phyloP scores from a whole-genome alignment of 768 basidiomycete genomes.

The Asterophora parasitica region DNA sequence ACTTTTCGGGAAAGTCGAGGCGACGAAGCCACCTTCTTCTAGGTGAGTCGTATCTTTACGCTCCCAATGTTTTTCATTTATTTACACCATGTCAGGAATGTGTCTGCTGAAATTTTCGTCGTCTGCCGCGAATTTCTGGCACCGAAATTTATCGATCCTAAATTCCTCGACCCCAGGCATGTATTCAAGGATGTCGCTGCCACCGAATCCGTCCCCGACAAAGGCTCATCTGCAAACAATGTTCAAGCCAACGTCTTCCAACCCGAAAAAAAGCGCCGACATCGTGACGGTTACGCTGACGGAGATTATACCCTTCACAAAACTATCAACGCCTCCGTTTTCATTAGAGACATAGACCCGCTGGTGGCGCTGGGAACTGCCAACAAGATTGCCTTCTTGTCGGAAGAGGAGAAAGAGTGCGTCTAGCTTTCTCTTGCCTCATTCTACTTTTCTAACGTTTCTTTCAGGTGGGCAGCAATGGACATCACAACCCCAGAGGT shows the following conservation, averaged over 20 bases:
- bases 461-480: constrained; percentile 63
- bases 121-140: constrained; percentile 94
- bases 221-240: constrained; percentile 57
- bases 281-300: constrained; percentile 93
- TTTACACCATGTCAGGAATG: constrained; percentile 60
- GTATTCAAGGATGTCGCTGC: constrained; percentile 90
- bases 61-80: neutral
- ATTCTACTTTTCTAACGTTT: constrained; percentile 4
- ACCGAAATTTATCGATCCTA: constrained; percentile 94
- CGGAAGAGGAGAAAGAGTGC: constrained; percentile 82
- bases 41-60: constrained; percentile 45
- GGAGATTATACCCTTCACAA: constrained; percentile 91
- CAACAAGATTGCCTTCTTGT: constrained; percentile 72
- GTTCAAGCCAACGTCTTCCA: constrained; percentile 90
- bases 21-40: constrained; percentile 97
- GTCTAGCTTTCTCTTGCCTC: constrained; percentile 15
- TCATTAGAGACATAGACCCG: constrained; percentile 67
- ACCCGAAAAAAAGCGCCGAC: constrained; percentile 92
- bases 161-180: constrained; percentile 95
- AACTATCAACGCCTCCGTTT: constrained; percentile 61
- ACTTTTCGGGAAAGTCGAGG: constrained; percentile 93
- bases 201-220: constrained; percentile 39
- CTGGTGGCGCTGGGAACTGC: constrained; percentile 71
- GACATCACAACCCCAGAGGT: constrained; percentile 76
- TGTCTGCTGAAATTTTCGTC: constrained; percentile 99